These are phyloP conservation scores for Colletotrichum theobromicola DNA, from an alignment of 2,329 filamentous ascomycete genomes.

Conservation along the genomic window DNA sequence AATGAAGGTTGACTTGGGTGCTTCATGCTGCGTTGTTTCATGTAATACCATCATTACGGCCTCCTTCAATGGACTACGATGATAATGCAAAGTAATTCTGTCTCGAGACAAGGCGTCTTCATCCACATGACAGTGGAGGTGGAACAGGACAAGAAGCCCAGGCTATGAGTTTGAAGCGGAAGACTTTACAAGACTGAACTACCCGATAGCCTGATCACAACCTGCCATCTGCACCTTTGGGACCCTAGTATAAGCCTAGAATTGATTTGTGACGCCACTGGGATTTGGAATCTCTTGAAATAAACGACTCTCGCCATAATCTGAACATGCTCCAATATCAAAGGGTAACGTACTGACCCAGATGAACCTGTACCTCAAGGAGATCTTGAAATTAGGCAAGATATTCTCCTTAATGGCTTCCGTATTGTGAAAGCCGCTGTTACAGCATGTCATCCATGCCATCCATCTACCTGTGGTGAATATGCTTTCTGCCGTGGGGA, in stretches of 20 bases:
- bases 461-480: too few relatives aligned
- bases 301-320: too few relatives aligned
- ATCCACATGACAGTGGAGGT: background rate
- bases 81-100: background rate
- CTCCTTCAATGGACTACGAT: background rate
- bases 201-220: background rate
- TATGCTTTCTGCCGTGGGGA: too few relatives aligned
- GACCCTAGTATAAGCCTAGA: background rate
- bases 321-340: too few relatives aligned
- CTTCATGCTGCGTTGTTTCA: background rate
- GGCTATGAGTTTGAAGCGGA: background rate
- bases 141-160: background rate
- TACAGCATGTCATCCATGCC: too few relatives aligned
- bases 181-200: background rate
- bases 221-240: background rate
- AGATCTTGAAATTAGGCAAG: too few relatives aligned
- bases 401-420: too few relatives aligned
- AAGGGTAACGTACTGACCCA: too few relatives aligned
- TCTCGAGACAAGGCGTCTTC: background rate
- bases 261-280: background rate
- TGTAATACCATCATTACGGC: slow-evolving; percentile 11
- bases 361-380: too few relatives aligned
- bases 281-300: too few relatives aligned
- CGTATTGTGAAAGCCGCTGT: too few relatives aligned
- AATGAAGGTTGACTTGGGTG: background rate